Conservation (phyloP, 2,329 filamentous ascomycete genomes). For the Aspergillus fumigatiaffinis region DNA sequence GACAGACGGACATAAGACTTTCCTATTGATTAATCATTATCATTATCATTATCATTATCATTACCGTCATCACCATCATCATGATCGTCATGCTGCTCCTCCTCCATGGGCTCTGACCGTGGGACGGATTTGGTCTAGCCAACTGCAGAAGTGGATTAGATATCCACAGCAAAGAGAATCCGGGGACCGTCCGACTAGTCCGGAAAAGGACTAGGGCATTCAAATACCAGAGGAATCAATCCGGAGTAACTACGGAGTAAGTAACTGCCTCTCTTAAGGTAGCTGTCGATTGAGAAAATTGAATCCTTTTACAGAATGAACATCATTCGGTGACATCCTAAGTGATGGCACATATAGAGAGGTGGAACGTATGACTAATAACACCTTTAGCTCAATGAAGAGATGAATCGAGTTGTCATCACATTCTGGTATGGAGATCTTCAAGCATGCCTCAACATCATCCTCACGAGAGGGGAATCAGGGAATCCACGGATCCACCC, state of each 20-base stretch:
- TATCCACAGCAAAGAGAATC: background rate
- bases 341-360: background rate
- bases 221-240: background rate
- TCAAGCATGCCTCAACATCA: background rate
- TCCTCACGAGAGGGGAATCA: background rate
- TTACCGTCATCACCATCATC: background rate
- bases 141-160: background rate
- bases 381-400: background rate
- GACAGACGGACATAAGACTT: background rate
- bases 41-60: background rate
- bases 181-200: background rate
- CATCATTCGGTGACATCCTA: background rate
- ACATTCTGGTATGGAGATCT: no score
- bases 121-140: slow-evolving; percentile 17
- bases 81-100: slow-evolving; percentile 14
- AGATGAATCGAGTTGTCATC: no score
- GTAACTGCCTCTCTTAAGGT: background rate
- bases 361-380: no score
- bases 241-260: background rate
- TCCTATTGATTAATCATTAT: background rate
- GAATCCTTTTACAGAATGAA: background rate
- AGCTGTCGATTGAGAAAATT: background rate
- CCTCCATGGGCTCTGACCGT: slow-evolving; percentile 17
- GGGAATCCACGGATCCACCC: background rate
- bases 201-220: background rate